Evolutionary conservation across 768 basidiomycete genomes (phyloP), one percentile per base, ranked within the genome.

Genomic region (Tephrocybe sp.): DNA sequence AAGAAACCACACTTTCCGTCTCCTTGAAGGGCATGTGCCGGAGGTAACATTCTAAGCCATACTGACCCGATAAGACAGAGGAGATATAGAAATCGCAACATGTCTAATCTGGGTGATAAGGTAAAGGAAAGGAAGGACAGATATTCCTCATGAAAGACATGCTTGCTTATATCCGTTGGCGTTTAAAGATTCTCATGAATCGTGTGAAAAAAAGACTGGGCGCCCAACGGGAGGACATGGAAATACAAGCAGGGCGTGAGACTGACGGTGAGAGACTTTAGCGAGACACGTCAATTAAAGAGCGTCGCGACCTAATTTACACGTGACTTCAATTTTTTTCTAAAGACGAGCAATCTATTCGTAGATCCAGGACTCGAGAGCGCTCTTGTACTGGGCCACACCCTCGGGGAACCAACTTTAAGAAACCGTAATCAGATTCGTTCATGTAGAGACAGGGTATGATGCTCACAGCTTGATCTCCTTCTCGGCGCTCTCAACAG

Each of bases 341-440:
- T 56, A 45, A 51, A 53, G 42, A 32, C 33, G 38, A 39, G 45
- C 38, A 49, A 47, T 71, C 74, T 78, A 86, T 80, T 94, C 92
- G 68, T 85, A 91, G 69, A 94, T 75, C 88, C 89, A 89, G 56
- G 73, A 61, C 62, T 81, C 82, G 63, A 82, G 68, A 56, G 78
- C 77, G 68, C 76, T 77, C 52, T 73, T 72, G 72, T 89, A 92
- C 72, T 91, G 85, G 53, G 81, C 68, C 49, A 82, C 68, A 49
- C 90, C 89, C 67, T 93, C 91, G 31, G 91, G 87, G 90, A 94
- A 95, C 92, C 92, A 95, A 62, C 90, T 92, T 55, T 23, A 48
- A 11, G 19, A 44, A 58, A 42, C 48, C 38, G 13, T 13, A 3
- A 20, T 52, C 46, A 54, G 52, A 56, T 45, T 39, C 41, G 19